Percentiles rank a stretch among this genome's conserved stretches.
These are phyloP conservation scores for Amyloporia xantha DNA, from an alignment of 768 basidiomycete species.

Conservation along the genomic window DNA sequence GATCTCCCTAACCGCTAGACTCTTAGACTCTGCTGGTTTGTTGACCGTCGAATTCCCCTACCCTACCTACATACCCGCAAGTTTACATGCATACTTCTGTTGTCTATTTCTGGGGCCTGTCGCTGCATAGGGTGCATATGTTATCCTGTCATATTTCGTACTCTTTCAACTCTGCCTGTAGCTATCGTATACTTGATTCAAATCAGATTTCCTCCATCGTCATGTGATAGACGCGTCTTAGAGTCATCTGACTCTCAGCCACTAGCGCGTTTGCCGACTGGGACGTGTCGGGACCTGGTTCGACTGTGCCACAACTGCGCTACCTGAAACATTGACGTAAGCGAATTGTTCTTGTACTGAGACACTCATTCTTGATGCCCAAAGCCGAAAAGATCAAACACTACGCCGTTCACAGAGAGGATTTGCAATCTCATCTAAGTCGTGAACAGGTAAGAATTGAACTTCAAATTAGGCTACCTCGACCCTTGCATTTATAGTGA, in stretches of 20 bases:
- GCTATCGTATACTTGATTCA: no score
- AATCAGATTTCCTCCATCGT: no score
- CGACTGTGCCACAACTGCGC: no score
- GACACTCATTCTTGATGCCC: no score
- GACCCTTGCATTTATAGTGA: neutral
- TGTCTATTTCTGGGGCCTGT: neutral
- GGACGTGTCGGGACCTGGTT: no score
- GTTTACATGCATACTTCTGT: neutral
- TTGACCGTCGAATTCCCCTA: neutral
- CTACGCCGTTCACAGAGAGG: slow-evolving; percentile 59
- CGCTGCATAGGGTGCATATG: neutral
- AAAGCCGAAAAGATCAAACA: slow-evolving; percentile 32
- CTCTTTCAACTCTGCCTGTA: no score
- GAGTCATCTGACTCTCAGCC: no score
- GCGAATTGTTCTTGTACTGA: no score
- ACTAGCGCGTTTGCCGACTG: no score
- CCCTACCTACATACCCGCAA: neutral
- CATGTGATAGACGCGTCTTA: no score
- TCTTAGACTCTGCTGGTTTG: neutral
- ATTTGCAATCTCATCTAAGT: slow-evolving; percentile 46
- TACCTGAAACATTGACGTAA: no score
- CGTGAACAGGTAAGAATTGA: slow-evolving; percentile 58
- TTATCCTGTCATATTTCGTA: no score
- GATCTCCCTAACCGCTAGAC: neutral
- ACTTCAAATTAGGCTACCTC: neutral